Conservation (phyloP, 805 yeast species). For the Ogataea salicorniae region DNA sequence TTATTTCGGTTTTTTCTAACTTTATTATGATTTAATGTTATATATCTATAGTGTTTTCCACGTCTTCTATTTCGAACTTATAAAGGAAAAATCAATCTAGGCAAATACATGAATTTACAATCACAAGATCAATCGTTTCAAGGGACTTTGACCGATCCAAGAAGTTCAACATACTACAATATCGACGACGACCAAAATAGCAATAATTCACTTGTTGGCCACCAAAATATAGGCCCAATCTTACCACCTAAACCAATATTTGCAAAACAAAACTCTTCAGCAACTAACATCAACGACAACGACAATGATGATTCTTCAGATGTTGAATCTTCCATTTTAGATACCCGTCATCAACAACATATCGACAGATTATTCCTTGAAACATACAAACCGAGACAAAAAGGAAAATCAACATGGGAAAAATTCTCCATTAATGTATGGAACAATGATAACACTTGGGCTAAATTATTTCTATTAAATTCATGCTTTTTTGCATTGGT, state of each 20-base stretch:
- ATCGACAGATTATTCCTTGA: conserved; percentile 3
- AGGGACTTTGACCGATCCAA: too few relatives aligned
- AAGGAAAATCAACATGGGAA: neutral
- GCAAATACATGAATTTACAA: neutral
- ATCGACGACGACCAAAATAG: too few relatives aligned
- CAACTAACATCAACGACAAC: neutral
- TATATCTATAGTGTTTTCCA: too few relatives aligned
- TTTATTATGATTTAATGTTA: too few relatives aligned
- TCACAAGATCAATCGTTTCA: too few relatives aligned
- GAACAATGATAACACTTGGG: conserved; percentile 13
- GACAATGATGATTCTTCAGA: neutral
- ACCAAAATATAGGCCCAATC: too few relatives aligned
- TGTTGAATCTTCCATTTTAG: neutral
- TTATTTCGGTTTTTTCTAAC: too few relatives aligned
- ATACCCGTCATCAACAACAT: neutral
- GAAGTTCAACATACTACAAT: too few relatives aligned
- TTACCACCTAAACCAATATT: too few relatives aligned
- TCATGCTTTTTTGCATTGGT: conserved; percentile 33
- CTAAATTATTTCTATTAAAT: conserved; percentile 23
- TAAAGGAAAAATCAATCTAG: too few relatives aligned
- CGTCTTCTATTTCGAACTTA: too few relatives aligned
- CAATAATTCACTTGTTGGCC: too few relatives aligned
- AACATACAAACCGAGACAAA: conserved; percentile 6
- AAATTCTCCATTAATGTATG: conserved; percentile 9
- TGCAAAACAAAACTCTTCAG: neutral